Conservation (phyloP, 441 rosid species). For the Manihot esculenta region DNA sequence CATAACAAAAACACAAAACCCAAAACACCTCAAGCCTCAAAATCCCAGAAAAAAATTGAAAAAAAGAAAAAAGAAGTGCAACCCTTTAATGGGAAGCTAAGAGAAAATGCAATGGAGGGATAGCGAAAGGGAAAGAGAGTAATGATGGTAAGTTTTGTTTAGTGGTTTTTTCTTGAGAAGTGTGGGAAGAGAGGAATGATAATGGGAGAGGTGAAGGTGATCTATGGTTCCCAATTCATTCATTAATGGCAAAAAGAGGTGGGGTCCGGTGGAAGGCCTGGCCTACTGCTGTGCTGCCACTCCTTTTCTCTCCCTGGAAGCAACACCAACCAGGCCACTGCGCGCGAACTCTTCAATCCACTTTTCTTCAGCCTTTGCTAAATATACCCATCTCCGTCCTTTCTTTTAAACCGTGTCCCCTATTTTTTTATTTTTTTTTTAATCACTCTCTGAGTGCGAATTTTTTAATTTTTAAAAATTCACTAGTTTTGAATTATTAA, state of each 20-base stretch:
- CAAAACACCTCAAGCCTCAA: neutral
- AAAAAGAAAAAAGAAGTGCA: neutral
- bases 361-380: neutral
- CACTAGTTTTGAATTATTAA: no score
- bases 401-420: no score
- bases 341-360: neutral
- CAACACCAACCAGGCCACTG: neutral
- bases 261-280: neutral
- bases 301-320: neutral
- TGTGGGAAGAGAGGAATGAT: conserved; percentile 15
- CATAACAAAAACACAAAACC: neutral
- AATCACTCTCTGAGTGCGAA: no score
- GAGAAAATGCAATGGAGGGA: neutral
- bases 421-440: no score
- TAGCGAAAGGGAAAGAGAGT: neutral
- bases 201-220: neutral
- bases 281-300: conserved; percentile 16
- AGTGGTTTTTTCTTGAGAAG: conserved; percentile 21
- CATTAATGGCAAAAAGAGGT: conserved; percentile 32
- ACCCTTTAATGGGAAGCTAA: neutral
- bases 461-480: no score
- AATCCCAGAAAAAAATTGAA: neutral
- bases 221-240: neutral
- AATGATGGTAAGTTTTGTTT: neutral
- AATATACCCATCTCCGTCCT: no score